Conservation (phyloP, 78 protist species). For the Cavenderia fasciculata region DNA sequence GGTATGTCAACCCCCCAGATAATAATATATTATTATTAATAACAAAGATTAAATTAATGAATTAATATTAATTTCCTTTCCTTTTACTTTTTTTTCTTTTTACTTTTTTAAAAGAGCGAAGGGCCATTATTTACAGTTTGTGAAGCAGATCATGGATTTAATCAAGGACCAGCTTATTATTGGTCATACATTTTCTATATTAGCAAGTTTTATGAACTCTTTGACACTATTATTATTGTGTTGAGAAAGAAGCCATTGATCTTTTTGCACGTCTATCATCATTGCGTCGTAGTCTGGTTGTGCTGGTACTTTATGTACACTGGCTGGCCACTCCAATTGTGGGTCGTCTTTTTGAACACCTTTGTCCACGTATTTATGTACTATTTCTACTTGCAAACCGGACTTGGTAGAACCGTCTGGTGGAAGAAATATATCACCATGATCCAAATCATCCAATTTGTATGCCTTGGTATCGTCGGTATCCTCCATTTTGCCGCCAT, state of each 20-base stretch:
- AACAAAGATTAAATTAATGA: too few species aligned
- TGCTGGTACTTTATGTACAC: constrained; percentile 54
- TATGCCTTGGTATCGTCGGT: constrained; percentile 33
- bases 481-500: neutral
- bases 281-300: constrained; percentile 66
- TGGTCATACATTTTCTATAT: constrained; percentile 83
- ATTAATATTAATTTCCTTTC: too few species aligned
- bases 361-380: constrained; percentile 87
- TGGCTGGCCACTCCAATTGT: constrained; percentile 62
- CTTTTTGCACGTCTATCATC: constrained; percentile 89
- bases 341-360: constrained; percentile 69
- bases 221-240: constrained; percentile 87
- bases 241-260: constrained; percentile 73
- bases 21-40: too few species aligned
- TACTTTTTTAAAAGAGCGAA: too few species aligned
- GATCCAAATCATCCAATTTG: constrained; percentile 83
- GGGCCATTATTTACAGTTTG: constrained; percentile 65
- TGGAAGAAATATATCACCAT: constrained; percentile 84
- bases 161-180: constrained; percentile 47
- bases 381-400: constrained; percentile 76
- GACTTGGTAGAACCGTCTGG: constrained; percentile 62
- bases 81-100: too few species aligned
- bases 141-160: constrained; percentile 22
- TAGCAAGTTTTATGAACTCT: constrained; percentile 85
- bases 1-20: too few species aligned